Base-by-base conservation (phyloP, 306 rosid species). In the Cyclanthera cordifolia region DNA sequence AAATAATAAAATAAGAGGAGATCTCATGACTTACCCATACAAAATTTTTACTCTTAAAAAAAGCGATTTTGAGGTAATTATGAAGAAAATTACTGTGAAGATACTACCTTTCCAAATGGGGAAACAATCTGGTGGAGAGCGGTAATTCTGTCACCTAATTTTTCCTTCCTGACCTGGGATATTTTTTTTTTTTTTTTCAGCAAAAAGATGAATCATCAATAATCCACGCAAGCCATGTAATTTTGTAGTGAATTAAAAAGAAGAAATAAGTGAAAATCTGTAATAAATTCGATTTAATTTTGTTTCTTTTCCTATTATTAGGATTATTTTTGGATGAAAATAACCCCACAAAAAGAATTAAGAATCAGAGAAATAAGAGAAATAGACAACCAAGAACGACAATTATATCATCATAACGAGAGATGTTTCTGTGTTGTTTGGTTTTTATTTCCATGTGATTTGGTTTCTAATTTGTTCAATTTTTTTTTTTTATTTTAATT, bases 101-200 rank as follows among this genome's bases (percentile, higher is more conserved):
- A 70, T 30, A 21, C 59, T 72, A 88, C 99, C 99, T 90, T 94
- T 67, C 99, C 99, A 78, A 94, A 94, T 74, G 99, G 99, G 72
- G 99, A 94, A 83, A 94, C 99, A 8, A 94, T 84, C 80, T 94
- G 99, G 84, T 94, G 99, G 77, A 94, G 99, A 28, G 95, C 81
- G 24, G 99, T 87, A 73, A 94, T 85, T 90, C 99, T 94, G 78
- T 94, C 99, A 71, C 99, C 99, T 78, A 94, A 82, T 85, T 94
- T 94, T 84, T 94, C 99, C 95, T 94, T 94, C 87, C 99, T 83
- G 55, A 90, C 99, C 99, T 94, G 84, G 74, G 53, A 75, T 72
- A 47, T 76, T 68, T 56, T 27, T 25, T 68, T 17, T 54, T 24
- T 23, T n/a, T n/a, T n/a, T n/a, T 68, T 17, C 49, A 56, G 12